A percentile compares a stretch with the other conserved stretches of the same genome.
Evolutionary conservation across 78 protist genomes (phyloP).

Genomic region (Chrysochromulina tobinii): DNA sequence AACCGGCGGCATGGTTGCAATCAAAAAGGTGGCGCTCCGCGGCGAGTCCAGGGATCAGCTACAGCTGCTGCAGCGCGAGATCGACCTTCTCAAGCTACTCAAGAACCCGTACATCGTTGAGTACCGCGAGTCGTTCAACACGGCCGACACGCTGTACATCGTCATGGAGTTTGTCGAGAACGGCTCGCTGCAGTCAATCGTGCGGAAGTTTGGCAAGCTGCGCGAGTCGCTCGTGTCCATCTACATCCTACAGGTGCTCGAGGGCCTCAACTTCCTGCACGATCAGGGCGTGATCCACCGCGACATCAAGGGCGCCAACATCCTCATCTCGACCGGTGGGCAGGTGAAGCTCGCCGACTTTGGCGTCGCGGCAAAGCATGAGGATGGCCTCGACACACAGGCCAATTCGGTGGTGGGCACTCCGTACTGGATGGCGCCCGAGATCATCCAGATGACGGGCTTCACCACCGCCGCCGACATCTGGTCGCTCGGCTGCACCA

Average conservation of each 20-base stretch:
- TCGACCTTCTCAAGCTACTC: conserved; percentile 33
- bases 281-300: conserved; percentile 78
- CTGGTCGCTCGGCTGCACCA: conserved; percentile 95
- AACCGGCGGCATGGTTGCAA: conserved; percentile 3
- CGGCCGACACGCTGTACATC: conserved; percentile 75
- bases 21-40: conserved; percentile 3
- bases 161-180: conserved; percentile 85
- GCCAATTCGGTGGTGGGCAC: conserved; percentile 87
- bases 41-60: background rate
- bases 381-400: conserved; percentile 23
- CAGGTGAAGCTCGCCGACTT: conserved; percentile 89
- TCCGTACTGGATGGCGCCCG: conserved; percentile 99
- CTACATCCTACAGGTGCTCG: conserved; percentile 86
- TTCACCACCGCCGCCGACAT: conserved; percentile 85
- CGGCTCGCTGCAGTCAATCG: conserved; percentile 84
- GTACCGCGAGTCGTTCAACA: conserved; percentile 36
- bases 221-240: conserved; percentile 82
- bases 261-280: conserved; percentile 85
- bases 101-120: conserved; percentile 61
- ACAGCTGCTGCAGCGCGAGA: conserved; percentile 24
- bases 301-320: conserved; percentile 65
- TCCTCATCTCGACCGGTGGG: conserved; percentile 38
- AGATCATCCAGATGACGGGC: conserved; percentile 86
- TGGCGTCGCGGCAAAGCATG: conserved; percentile 90
- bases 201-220: conserved; percentile 81